phyloP scores from a whole-genome alignment of 495 filamentous ascomycete genomes.

The Tuber brumale region DNA sequence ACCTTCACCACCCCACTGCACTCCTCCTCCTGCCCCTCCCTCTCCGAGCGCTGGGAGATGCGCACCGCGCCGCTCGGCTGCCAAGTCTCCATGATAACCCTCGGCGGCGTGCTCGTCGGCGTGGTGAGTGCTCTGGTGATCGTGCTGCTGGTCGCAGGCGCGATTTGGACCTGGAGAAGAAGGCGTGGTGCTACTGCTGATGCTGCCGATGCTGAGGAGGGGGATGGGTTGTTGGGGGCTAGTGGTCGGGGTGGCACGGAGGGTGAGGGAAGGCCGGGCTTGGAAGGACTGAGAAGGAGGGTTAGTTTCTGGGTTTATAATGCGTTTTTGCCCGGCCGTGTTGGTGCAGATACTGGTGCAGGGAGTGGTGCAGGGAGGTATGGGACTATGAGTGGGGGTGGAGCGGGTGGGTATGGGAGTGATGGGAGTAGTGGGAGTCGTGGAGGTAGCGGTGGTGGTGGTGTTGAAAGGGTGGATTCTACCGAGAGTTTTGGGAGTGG shows the following conservation, averaged over 20 bases:
- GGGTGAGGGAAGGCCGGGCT: constrained; percentile 6
- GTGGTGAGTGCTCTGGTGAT: neutral
- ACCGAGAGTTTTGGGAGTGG: neutral
- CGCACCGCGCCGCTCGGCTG: constrained; percentile 49
- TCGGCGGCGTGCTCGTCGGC: constrained; percentile 41
- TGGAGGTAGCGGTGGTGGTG: constrained; percentile 22
- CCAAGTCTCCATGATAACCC: constrained; percentile 50
- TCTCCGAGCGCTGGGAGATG: constrained; percentile 51
- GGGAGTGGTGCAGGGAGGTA: constrained; percentile 21
- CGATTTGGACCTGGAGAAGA: constrained; percentile 1
- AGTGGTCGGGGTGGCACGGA: neutral
- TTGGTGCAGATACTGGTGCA: neutral
- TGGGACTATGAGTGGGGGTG: constrained; percentile 10
- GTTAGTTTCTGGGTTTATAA: constrained; percentile 33
- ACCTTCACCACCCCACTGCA: constrained; percentile 47
- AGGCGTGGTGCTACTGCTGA: neutral
- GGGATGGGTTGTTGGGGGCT: neutral
- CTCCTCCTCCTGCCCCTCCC: constrained; percentile 48
- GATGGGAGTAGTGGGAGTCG: constrained; percentile 18
- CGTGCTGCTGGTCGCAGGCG: constrained; percentile 17
- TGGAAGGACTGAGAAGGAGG: constrained; percentile 16
- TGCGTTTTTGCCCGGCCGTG: constrained; percentile 5
- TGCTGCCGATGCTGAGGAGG: neutral
- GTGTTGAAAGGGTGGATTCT: constrained; percentile 1
- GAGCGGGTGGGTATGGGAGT: constrained; percentile 16